phyloP scores from a whole-genome alignment of 768 basidiomycete genomes.

The Leccinum fibrillosum region DNA sequence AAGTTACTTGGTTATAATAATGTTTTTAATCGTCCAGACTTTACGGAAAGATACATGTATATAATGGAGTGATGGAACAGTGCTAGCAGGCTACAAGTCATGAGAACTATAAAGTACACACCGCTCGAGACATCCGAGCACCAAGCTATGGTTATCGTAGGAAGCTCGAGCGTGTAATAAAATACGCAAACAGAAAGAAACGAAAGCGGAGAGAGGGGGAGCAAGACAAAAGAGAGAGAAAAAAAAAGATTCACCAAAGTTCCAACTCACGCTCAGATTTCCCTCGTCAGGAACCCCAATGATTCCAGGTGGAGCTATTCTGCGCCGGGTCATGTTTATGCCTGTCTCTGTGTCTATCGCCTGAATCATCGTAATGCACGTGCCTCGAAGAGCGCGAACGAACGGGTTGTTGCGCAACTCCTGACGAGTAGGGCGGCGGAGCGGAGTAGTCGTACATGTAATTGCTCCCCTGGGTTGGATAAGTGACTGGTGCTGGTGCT shows the following conservation, averaged over 20 bases:
- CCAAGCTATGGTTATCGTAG: constrained; percentile 5
- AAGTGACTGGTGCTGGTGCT: neutral
- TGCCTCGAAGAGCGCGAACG: constrained; percentile 21
- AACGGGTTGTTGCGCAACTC: constrained; percentile 5
- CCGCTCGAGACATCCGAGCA: neutral
- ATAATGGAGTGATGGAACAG: neutral
- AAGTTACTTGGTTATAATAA: neutral
- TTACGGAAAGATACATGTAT: neutral
- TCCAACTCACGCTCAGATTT: neutral
- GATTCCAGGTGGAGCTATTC: constrained; percentile 8
- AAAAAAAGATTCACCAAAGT: neutral
- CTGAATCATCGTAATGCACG: constrained; percentile 7
- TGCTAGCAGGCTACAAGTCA: neutral
- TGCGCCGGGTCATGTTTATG: constrained; percentile 5
- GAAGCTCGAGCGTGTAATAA: neutral
- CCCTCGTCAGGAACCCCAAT: constrained; percentile 12
- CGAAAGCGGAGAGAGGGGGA: neutral
- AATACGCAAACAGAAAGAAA: neutral
- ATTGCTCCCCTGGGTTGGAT: neutral
- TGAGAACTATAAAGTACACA: neutral
- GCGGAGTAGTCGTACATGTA: constrained; percentile 3
- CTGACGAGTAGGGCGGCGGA: constrained; percentile 24
- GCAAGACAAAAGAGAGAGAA: neutral
- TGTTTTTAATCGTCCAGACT: neutral
- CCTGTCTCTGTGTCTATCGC: constrained; percentile 15